Conservation (phyloP, 768 basidiomycete species). For the Xanthoconium stramineum region DNA sequence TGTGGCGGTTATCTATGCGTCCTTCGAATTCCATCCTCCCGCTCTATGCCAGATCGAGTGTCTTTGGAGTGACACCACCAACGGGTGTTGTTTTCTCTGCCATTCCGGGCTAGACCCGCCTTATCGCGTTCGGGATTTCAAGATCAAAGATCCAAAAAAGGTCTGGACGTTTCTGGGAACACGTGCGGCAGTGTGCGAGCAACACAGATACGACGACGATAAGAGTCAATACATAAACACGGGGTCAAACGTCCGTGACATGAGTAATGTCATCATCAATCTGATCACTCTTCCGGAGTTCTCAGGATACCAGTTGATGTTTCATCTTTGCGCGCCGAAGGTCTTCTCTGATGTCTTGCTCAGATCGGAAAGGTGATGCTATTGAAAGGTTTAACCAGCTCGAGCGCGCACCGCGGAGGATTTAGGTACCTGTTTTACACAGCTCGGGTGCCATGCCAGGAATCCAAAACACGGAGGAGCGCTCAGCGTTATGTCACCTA, state of each 20-base stretch:
- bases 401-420: neutral
- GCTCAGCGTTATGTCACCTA: neutral
- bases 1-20: neutral
- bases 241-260: neutral
- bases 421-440: neutral
- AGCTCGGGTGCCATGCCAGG: neutral
- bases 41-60: neutral
- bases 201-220: neutral
- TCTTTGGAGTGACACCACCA: neutral
- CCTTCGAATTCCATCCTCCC: neutral
- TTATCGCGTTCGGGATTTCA: neutral
- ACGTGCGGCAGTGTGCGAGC: neutral
- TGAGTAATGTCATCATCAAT: neutral
- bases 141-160: neutral
- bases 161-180: neutral
- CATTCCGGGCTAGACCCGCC: neutral
- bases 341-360: neutral
- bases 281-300: neutral
- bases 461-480: neutral
- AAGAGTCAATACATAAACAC: neutral
- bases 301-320: constrained; percentile 3
- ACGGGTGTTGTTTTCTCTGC: neutral
- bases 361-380: neutral
- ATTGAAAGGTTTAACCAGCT: neutral
- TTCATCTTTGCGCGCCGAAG: constrained; percentile 3